phyloP scores from a whole-genome alignment of 495 filamentous ascomycete species.

The Penicillium simplicissimum region DNA sequence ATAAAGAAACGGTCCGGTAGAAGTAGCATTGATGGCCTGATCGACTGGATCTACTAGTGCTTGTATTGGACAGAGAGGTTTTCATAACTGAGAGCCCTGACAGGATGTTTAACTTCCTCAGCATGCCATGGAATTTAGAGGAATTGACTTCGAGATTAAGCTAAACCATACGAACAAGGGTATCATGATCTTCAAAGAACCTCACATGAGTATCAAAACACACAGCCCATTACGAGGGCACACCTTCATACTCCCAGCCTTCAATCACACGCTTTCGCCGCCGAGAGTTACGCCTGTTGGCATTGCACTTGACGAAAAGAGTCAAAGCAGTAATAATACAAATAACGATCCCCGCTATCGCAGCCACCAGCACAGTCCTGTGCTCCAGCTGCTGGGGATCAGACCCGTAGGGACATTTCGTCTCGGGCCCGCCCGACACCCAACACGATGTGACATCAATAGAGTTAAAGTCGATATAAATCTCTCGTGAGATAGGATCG shows the following conservation, averaged over 20 bases:
- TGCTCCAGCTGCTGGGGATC: constrained; percentile 39
- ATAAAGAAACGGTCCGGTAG: no score
- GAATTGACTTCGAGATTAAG: not conserved
- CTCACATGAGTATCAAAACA: not conserved
- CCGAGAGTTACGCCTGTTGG: constrained; percentile 54
- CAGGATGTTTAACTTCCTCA: no score
- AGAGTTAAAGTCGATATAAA: constrained; percentile 63
- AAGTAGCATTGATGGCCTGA: no score
- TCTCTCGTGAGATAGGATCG: constrained; percentile 27
- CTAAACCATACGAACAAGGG: constrained; percentile 5
- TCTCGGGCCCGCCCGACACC: constrained; percentile 52
- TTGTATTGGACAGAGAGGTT: no score
- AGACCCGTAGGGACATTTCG: constrained; percentile 55
- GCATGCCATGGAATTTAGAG: not conserved
- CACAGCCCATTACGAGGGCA: constrained; percentile 47
- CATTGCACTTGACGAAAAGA: constrained; percentile 63
- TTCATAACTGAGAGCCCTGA: no score
- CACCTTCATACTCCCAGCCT: constrained; percentile 68
- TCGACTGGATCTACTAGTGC: no score
- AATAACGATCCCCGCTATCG: constrained; percentile 60
- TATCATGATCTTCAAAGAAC: not conserved
- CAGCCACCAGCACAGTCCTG: constrained; percentile 57
- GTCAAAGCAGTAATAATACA: constrained; percentile 59
- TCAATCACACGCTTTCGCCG: constrained; percentile 52
- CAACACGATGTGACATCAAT: constrained; percentile 58